Percentiles rank a stretch among this genome's conserved stretches.
phyloP scores from a whole-genome alignment of 2,329 filamentous ascomycete genomes.

The Curvularia eragrostidis region DNA sequence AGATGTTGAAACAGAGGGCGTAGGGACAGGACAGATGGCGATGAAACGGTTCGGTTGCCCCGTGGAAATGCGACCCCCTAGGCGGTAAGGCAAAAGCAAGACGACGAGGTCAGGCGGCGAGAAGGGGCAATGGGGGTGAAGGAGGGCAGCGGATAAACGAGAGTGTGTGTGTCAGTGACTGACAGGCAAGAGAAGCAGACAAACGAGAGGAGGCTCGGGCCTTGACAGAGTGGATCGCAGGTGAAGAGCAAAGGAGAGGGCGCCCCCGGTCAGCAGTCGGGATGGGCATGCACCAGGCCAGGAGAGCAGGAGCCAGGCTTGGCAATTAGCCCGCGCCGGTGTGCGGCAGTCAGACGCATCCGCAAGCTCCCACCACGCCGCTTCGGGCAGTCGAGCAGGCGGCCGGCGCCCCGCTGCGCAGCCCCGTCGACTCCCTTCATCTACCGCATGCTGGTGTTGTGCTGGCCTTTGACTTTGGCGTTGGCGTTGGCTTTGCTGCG shows the following conservation, averaged over 20 bases:
- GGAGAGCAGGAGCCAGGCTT: conserved; percentile 17
- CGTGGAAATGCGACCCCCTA: conserved; percentile 49
- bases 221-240: conserved; percentile 16
- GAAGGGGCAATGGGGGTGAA: conserved; percentile 16
- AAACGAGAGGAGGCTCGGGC: conserved; percentile 30
- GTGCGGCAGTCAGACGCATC: conserved; percentile 7
- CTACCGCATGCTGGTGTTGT: not conserved
- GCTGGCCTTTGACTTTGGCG: not conserved
- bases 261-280: conserved; percentile 17
- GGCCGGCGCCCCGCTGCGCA: not conserved
- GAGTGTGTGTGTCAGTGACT: conserved; percentile 32
- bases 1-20: conserved; percentile 46
- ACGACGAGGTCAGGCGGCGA: conserved; percentile 23
- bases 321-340: conserved; percentile 14
- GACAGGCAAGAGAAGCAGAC: conserved; percentile 20
- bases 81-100: conserved; percentile 39
- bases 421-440: not conserved
- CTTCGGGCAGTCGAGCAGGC: conserved; percentile 1
- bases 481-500: not conserved
- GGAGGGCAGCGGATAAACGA: conserved; percentile 28
- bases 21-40: conserved; percentile 32
- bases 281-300: conserved; percentile 15
- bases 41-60: conserved; percentile 30
- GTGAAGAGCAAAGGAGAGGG: conserved; percentile 21
- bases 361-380: not conserved